Evolutionary conservation across 2,329 filamentous ascomycete species (phyloP).

Genomic region (Apiospora hydei): DNA sequence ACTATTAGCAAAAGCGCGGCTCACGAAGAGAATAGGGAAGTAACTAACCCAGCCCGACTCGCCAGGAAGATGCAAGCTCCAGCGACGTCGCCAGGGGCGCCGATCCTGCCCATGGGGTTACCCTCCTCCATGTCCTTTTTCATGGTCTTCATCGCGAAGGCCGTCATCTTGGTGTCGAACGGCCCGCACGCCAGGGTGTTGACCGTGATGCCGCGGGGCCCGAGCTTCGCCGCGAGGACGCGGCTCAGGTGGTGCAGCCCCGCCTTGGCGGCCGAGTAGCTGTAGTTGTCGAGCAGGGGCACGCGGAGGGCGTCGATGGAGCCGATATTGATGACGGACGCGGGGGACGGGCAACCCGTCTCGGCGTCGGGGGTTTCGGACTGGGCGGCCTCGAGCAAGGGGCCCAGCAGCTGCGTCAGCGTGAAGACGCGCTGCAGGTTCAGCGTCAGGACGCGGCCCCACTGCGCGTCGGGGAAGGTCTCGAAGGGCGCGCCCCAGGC

Average conservation of each 20-base stretch:
- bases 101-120: constrained; percentile 73
- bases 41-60: constrained; percentile 66
- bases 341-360: constrained; percentile 51
- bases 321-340: constrained; percentile 70
- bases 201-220: constrained; percentile 64
- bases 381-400: constrained; percentile 61
- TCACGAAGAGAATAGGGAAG: background rate
- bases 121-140: constrained; percentile 61
- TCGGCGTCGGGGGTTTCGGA: constrained; percentile 36
- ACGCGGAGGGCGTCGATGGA: constrained; percentile 68
- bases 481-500: constrained; percentile 70
- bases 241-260: constrained; percentile 69
- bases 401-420: constrained; percentile 67
- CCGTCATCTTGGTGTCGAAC: constrained; percentile 75
- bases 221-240: constrained; percentile 66
- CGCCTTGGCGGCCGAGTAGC: constrained; percentile 68
- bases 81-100: constrained; percentile 72
- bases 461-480: constrained; percentile 64
- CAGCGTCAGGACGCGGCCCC: constrained; percentile 66
- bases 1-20: background rate
- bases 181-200: constrained; percentile 78
- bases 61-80: constrained; percentile 75
- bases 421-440: constrained; percentile 75
- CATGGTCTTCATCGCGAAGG: constrained; percentile 62
- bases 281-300: constrained; percentile 64